Evolutionary conservation across 768 basidiomycete species (phyloP), one percentile per base, ranked within the genome.

Genomic region (Pisolithus sp.): DNA sequence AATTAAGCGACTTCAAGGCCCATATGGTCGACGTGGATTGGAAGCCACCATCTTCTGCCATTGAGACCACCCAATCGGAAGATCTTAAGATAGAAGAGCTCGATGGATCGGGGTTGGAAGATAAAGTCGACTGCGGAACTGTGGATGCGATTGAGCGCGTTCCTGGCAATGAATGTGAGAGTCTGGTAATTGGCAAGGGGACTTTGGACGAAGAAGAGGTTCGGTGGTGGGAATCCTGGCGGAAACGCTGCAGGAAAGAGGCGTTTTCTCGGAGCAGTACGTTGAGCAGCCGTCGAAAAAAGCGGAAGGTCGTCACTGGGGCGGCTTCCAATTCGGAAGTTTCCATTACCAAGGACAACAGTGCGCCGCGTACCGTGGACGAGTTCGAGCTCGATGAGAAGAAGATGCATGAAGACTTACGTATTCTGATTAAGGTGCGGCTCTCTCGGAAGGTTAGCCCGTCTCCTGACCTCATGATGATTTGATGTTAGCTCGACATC

Each of bases 371-470:
- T 68, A 59, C 71, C 2, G 70, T 83, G 46, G 81, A 86, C 52
- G 82, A 84, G 56, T 75, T 85, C 51, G 76, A 80, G 53, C 67
- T 89, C 46, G 80, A 87, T 57, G 86, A 86, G 63, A 73, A 76
- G 51, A 72, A 70, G 50, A 74, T 81, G 64, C 75, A 81, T 36
- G 93, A 96, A 62, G 96, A 98, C 60, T 81, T 96, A 78, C 76
- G 96, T 50, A 89, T 99, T 56, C 62, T 92, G 51, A 85, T 99
- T 71, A 93, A 90, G 81, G 93, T 96, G 54, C 21, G 81, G 46
- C 10, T 20, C 46, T 68, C 24, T 24, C 13, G 30, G 34, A 34
- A 34, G 38, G 46, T 49, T 39, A 38, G 49, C 42, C 8, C 13
- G 36, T 28, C 39, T 2, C 23, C 23, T 10, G 17, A 26, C 46